Evolutionary conservation across 768 basidiomycete species (phyloP).

Genomic region (Hypsizygus marmoreus): DNA sequence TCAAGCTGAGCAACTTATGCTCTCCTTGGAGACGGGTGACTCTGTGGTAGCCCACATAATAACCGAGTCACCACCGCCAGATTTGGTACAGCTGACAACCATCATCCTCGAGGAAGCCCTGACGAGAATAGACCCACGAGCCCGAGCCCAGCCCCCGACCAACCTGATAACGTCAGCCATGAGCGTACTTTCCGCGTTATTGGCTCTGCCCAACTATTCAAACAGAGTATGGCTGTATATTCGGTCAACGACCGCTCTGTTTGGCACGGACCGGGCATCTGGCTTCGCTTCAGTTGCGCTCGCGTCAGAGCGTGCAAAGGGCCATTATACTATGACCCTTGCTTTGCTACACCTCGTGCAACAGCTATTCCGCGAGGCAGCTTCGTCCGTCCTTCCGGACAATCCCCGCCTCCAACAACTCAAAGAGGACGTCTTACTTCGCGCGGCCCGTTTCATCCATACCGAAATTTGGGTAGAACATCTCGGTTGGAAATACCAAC

Average conservation of each 20-base stretch:
- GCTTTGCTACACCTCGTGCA: slow-evolving; percentile 77
- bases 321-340: slow-evolving; percentile 81
- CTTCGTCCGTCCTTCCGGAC: slow-evolving; percentile 55
- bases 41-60: slow-evolving; percentile 54
- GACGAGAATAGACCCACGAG: slow-evolving; percentile 47
- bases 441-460: slow-evolving; percentile 78
- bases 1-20: slow-evolving; percentile 66
- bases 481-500: slow-evolving; percentile 81
- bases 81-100: slow-evolving; percentile 77
- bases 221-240: slow-evolving; percentile 88
- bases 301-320: slow-evolving; percentile 67
- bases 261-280: slow-evolving; percentile 59
- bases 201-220: slow-evolving; percentile 75
- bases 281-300: slow-evolving; percentile 69
- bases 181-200: slow-evolving; percentile 76
- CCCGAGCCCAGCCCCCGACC: slow-evolving; percentile 46
- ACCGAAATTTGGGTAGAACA: slow-evolving; percentile 89
- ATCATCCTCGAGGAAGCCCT: slow-evolving; percentile 83
- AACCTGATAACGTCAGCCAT: slow-evolving; percentile 79
- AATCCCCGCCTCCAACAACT: slow-evolving; percentile 65
- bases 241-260: slow-evolving; percentile 75
- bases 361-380: slow-evolving; percentile 74
- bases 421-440: slow-evolving; percentile 82
- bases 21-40: slow-evolving; percentile 61
- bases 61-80: slow-evolving; percentile 58